phyloP scores from a whole-genome alignment of 306 rosid species.

The Begonia fuchsioides region DNA sequence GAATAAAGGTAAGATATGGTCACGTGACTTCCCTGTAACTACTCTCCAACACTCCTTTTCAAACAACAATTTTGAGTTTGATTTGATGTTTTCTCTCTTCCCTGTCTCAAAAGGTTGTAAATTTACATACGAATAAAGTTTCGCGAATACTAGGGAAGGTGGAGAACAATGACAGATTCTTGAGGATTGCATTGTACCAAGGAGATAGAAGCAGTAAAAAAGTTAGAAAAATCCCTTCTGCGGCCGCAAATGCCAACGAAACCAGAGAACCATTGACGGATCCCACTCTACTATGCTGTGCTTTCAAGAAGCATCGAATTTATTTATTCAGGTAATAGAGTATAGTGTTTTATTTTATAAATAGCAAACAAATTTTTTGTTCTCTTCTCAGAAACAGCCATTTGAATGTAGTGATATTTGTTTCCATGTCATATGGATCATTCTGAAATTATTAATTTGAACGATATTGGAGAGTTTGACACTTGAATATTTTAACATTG shows the following conservation, averaged over 20 bases:
- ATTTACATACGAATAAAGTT: constrained; percentile 86
- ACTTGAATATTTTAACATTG: too few relatives aligned
- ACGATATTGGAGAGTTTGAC: too few relatives aligned
- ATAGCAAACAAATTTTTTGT: too few relatives aligned
- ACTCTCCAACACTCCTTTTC: too few relatives aligned
- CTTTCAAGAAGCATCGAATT: constrained; percentile 95
- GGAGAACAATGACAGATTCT: constrained; percentile 93
- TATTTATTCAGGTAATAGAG: constrained; percentile 65
- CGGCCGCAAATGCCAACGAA: constrained; percentile 88
- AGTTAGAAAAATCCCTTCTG: constrained; percentile 80
- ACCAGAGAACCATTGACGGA: constrained; percentile 90
- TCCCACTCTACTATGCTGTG: constrained; percentile 91
- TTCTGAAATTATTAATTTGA: too few relatives aligned
- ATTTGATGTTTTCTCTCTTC: too few relatives aligned
- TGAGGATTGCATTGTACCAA: constrained; percentile 72
- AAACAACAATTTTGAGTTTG: too few relatives aligned
- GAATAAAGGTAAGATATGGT: constrained; percentile 63
- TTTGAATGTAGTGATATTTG: too few relatives aligned
- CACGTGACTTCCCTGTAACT: constrained; percentile 3
- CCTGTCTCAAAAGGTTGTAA: constrained; percentile 36
- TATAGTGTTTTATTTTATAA: not conserved
- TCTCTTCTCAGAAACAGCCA: not conserved
- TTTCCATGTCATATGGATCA: too few relatives aligned
- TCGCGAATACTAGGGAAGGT: constrained; percentile 87
- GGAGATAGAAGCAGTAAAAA: constrained; percentile 81